Conservation (phyloP, 371 early-diverging fungal species). For the Mortierella sp. region DNA sequence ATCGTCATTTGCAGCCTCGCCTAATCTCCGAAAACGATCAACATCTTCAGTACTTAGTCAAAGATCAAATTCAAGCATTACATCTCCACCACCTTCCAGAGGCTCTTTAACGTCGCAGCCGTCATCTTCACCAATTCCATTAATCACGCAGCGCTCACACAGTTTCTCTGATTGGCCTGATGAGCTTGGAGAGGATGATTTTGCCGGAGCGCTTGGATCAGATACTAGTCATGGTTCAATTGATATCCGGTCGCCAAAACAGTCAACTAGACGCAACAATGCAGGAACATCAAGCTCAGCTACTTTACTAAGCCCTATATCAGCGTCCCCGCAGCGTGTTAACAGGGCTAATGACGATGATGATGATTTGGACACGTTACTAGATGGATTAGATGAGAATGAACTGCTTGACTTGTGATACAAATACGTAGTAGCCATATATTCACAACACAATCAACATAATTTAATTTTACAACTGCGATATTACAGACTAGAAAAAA, state of each 20-base stretch:
- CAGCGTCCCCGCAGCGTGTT: not conserved
- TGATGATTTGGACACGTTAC: slow-evolving; percentile 36
- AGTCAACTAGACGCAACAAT: not conserved
- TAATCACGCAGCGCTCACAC: not conserved
- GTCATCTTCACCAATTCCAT: not conserved
- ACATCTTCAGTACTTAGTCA: slow-evolving; percentile 2
- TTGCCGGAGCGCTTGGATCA: slow-evolving; percentile 18
- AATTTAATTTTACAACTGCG: no score
- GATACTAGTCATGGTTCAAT: slow-evolving; percentile 1
- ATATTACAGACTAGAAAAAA: no score
- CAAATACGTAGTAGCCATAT: not conserved
- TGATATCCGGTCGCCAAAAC: not conserved
- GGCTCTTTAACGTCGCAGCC: not conserved
- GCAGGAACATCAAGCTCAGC: not conserved
- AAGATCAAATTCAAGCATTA: slow-evolving; percentile 12
- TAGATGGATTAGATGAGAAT: slow-evolving; percentile 44
- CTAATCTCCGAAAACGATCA: slow-evolving; percentile 33
- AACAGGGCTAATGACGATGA: slow-evolving; percentile 28
- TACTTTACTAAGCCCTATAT: not conserved
- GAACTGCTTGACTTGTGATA: slow-evolving; percentile 37
- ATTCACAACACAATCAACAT: no score
- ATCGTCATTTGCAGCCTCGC: slow-evolving; percentile 42
- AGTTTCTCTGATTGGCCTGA: slow-evolving; percentile 35
- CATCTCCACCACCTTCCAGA: not conserved
- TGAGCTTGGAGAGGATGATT: slow-evolving; percentile 24